Base-by-base conservation (phyloP, 2,329 filamentous ascomycete species). In the Pseudogymnoascus destructans region DNA sequence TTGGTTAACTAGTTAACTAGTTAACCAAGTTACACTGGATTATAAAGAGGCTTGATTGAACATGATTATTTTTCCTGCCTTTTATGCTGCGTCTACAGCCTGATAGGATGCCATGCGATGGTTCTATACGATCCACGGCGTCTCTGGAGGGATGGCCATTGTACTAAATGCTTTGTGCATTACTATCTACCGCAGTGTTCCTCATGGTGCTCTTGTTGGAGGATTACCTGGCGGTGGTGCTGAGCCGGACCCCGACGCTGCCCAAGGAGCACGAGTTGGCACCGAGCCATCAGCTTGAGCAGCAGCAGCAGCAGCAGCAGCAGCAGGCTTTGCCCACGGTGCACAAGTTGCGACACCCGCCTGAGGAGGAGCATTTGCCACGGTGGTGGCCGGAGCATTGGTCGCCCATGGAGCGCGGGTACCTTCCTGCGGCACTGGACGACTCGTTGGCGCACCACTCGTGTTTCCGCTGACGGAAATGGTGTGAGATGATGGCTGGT, bases 401-500 rank as follows among this genome's bases (percentile, higher is more conserved):
- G 42, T 61, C 17, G 66, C 63, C 67, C 66, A 66, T 13, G 65
- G 67, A 42, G 65, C 66, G 58, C 61, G 63, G 17, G 62, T 68
- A 15, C 62, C 61, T 59, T 65, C 62, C 59, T 67, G 62, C 1
- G 62, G 40, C 5, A 25, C 13, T 33, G 62, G 63, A 32, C 63
- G 62, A 49, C 58, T 55, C 33, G 61, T 61, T 11, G 61, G 35
- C 35, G 59, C 57, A 36, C 59, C 62, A 9, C 58, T 61, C 5
- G 62, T 57, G 23, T 49, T 57, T 9, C 57, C 17, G 27, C 17
- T 60, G n/a, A 54, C 59, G 3, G 59, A 55, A 1, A 58, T 55
- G 17, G 32, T 25, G 15, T 38, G 58, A 13, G 60, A 59, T 2
- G 59, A 42, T 35, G 80, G 79, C 61, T 84, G 81, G 63, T 75